These are phyloP conservation scores for Lasiodiplodia theobromae DNA, from an alignment of 2,329 filamentous ascomycete species.

Conservation along the genomic window DNA sequence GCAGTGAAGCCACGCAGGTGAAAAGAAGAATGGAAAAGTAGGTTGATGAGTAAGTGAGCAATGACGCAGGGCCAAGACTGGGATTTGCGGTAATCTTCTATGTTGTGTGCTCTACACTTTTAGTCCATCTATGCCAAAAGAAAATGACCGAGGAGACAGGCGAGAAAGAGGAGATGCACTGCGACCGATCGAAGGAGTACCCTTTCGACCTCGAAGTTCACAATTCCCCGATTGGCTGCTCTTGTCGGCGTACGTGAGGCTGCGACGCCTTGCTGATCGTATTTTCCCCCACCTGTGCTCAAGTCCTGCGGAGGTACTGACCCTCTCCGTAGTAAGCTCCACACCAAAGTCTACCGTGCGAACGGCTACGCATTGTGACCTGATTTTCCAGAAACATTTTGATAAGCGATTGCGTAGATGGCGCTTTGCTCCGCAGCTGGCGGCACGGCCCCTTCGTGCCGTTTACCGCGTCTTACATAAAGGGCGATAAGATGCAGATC, in stretches of 20 bases:
- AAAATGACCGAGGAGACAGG: not conserved
- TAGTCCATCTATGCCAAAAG: not conserved
- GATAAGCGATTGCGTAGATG: not conserved
- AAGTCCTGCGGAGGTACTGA: not conserved
- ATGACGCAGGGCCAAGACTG: too few relatives aligned
- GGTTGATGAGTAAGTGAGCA: not conserved
- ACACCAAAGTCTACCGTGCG: not conserved
- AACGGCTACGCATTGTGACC: not conserved
- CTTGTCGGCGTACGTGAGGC: not conserved
- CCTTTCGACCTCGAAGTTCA: not conserved
- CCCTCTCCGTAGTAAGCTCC: not conserved
- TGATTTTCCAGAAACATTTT: constrained; percentile 1
- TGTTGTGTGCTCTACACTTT: not conserved
- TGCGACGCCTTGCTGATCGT: not conserved
- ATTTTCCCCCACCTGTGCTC: not conserved
- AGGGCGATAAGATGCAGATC: not conserved
- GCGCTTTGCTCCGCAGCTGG: not conserved
- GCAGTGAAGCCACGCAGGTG: not conserved
- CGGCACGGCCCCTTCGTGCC: not conserved
- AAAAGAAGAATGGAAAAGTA: not conserved
- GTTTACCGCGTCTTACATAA: not conserved
- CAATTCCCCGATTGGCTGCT: not conserved
- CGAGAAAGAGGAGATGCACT: not conserved
- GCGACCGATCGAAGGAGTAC: not conserved
- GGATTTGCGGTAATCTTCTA: not conserved